Percentiles rank a stretch among this genome's conserved stretches.
Evolutionary conservation across 2,329 filamentous ascomycete genomes (phyloP).

Genomic region (Aspergillus luchuensis): DNA sequence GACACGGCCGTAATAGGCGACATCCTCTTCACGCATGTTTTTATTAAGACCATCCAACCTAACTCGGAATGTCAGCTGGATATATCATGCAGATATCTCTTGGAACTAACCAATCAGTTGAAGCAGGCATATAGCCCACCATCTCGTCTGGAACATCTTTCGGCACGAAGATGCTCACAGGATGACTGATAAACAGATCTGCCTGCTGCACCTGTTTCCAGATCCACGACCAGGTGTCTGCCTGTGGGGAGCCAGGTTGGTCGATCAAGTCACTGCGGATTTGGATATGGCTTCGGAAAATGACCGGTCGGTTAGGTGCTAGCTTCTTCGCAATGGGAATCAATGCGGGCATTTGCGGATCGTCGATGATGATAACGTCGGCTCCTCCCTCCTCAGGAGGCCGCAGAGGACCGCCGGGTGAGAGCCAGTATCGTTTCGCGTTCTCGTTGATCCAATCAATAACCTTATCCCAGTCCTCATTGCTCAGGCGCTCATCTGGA

Average conservation of each 20-base stretch:
- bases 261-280: slow-evolving; percentile 73
- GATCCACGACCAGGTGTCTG: slow-evolving; percentile 73
- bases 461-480: slow-evolving; percentile 64
- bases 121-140: slow-evolving; percentile 75
- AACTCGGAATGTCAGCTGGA: slow-evolving; percentile 6
- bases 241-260: slow-evolving; percentile 65
- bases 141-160: slow-evolving; percentile 64
- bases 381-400: slow-evolving; percentile 69
- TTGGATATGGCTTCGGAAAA: slow-evolving; percentile 83
- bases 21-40: slow-evolving; percentile 67
- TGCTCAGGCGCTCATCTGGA: slow-evolving; percentile 64
- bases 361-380: slow-evolving; percentile 76
- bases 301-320: slow-evolving; percentile 72
- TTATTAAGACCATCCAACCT: slow-evolving; percentile 82
- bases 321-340: slow-evolving; percentile 72
- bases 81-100: not conserved
- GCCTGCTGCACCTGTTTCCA: slow-evolving; percentile 71
- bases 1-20: slow-evolving; percentile 72
- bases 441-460: slow-evolving; percentile 74
- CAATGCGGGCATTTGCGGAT: slow-evolving; percentile 80
- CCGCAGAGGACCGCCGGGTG: slow-evolving; percentile 66
- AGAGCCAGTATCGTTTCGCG: slow-evolving; percentile 73
- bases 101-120: slow-evolving; percentile 69
- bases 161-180: slow-evolving; percentile 75
- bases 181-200: slow-evolving; percentile 81